A percentile compares a stretch with the other conserved stretches of the same genome.
Conservation (phyloP, 2,329 filamentous ascomycete genomes). For the Aspergillus aculeatinus region DNA sequence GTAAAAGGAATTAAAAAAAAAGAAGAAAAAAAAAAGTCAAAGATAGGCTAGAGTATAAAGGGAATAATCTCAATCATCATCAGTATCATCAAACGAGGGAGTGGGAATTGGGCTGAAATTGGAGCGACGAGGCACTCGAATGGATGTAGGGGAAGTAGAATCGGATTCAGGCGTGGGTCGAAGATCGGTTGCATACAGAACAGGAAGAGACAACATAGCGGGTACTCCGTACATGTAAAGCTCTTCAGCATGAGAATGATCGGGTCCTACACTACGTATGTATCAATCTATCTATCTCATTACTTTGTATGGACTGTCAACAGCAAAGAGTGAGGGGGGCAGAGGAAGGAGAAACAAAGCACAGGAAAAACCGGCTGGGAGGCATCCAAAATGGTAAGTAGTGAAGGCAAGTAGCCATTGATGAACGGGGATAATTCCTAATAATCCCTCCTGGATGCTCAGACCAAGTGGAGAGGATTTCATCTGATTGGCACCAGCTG, state of each 20-base stretch:
- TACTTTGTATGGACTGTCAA: no score
- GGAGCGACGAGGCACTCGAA: constrained; percentile 10
- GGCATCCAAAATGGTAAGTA: not conserved
- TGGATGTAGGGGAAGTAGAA: constrained; percentile 11
- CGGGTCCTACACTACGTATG: no score
- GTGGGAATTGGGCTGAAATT: constrained; percentile 21
- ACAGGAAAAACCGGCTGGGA: not conserved
- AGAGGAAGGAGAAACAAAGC: not conserved
- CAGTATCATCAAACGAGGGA: constrained; percentile 6
- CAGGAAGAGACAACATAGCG: no score
- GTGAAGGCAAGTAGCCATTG: not conserved
- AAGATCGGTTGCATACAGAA: not conserved
- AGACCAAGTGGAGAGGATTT: constrained; percentile 15
- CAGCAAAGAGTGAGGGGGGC: no score
- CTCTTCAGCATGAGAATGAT: no score
- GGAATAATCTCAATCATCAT: constrained; percentile 1
- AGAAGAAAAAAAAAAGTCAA: not conserved
- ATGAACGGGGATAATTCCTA: not conserved
- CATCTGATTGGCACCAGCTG: constrained; percentile 26
- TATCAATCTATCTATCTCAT: no score
- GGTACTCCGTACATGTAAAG: no score
- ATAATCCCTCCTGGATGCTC: constrained; percentile 19
- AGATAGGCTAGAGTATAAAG: constrained; percentile 5
- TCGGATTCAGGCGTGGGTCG: not conserved
- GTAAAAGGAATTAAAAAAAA: not conserved